A percentile compares a stretch with the other conserved stretches of the same genome.
Conservation (phyloP, 352 stramenopile genomes). For the Phytophthora fragariaefolia region DNA sequence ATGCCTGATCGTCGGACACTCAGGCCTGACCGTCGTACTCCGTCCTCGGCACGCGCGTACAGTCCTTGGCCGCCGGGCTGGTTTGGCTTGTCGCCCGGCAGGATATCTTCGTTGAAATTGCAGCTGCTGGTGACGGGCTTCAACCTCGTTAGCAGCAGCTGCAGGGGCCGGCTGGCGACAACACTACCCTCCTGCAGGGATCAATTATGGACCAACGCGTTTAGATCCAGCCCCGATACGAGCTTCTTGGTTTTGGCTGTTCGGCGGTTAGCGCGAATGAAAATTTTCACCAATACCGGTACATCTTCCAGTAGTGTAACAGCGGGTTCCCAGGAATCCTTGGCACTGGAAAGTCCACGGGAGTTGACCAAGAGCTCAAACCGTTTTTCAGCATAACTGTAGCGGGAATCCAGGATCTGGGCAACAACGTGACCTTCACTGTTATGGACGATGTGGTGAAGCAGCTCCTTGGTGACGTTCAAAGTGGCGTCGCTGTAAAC, state of each 20-base stretch:
- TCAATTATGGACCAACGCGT: not conserved
- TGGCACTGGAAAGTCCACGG: not conserved
- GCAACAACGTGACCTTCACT: not conserved
- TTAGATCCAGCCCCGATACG: not conserved
- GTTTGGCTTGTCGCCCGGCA: not conserved
- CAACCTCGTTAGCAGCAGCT: conserved; percentile 6
- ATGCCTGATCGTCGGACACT: no score
- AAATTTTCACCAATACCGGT: not conserved
- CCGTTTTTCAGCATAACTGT: not conserved
- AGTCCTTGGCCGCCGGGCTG: not conserved
- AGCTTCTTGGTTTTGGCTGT: not conserved
- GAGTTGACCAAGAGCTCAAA: not conserved
- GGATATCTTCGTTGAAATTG: conserved; percentile 2
- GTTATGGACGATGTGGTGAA: not conserved
- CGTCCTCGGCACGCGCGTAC: not conserved
- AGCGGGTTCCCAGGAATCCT: not conserved
- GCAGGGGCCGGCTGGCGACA: conserved; percentile 1
- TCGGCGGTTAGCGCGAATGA: not conserved
- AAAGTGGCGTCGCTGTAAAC: not conserved
- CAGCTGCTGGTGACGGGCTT: conserved; percentile 2
- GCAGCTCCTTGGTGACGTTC: not conserved
- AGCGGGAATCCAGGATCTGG: not conserved
- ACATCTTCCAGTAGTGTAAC: not conserved
- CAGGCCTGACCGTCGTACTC: not conserved
- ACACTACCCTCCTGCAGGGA: not conserved